phyloP scores from a whole-genome alignment of 805 yeast genomes.

The Clavispora carvajalis region DNA sequence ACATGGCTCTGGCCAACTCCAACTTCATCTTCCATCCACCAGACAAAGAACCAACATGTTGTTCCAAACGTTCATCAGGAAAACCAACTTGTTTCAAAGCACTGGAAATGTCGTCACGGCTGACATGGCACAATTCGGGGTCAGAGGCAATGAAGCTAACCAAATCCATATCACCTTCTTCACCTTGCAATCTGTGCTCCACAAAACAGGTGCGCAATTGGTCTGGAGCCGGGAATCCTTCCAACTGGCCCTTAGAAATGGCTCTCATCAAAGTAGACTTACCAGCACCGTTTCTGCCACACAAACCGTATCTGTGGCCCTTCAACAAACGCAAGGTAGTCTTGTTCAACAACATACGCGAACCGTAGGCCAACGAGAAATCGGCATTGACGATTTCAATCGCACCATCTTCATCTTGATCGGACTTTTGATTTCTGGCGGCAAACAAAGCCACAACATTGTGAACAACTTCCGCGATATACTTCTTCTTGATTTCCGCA shows the following conservation, averaged over 20 bases:
- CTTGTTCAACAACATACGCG: constrained; percentile 93
- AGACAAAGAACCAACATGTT: constrained; percentile 87
- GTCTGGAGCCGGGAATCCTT: constrained; percentile 91
- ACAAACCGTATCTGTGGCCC: constrained; percentile 95
- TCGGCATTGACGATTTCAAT: constrained; percentile 89
- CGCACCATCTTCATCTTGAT: constrained; percentile 70
- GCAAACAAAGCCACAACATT: constrained; percentile 51
- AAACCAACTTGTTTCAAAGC: constrained; percentile 88
- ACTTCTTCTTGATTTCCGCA: constrained; percentile 28
- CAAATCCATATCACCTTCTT: constrained; percentile 85
- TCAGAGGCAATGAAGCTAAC: constrained; percentile 86
- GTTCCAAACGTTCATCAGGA: constrained; percentile 82
- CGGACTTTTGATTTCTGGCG: constrained; percentile 39
- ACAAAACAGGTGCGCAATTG: constrained; percentile 91
- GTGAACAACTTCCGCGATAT: constrained; percentile 41
- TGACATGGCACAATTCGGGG: constrained; percentile 65
- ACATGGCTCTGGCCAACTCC: constrained; percentile 97
- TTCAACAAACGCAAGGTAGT: constrained; percentile 80
- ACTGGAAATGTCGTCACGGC: constrained; percentile 62
- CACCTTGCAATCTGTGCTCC: constrained; percentile 94
- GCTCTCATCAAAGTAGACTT: constrained; percentile 96
- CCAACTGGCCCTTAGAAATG: constrained; percentile 92
- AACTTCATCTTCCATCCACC: constrained; percentile 99
- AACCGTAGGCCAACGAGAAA: constrained; percentile 95
- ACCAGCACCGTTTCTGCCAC: constrained; percentile 99